Conservation (phyloP, 1,139 yeast species). For the Suhomyces bolitotheri region DNA sequence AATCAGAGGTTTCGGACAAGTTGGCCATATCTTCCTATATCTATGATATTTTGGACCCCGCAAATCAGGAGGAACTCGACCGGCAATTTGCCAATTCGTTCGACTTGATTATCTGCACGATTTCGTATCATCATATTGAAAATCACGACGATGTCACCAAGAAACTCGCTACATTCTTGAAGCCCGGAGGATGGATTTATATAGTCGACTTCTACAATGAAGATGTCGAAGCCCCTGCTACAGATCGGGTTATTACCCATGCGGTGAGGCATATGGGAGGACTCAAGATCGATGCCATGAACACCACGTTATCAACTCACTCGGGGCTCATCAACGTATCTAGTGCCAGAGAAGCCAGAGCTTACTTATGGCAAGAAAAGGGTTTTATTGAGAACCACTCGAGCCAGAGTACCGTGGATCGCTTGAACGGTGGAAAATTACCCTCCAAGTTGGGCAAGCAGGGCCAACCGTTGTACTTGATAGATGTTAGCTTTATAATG, state of each 20-base stretch:
- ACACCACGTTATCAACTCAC: constrained; percentile 22
- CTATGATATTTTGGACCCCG: constrained; percentile 33
- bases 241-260: constrained; percentile 1
- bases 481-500: constrained; percentile 26
- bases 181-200: constrained; percentile 35
- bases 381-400: constrained; percentile 30
- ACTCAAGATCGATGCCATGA: constrained; percentile 26
- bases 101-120: constrained; percentile 39
- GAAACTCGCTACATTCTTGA: constrained; percentile 34
- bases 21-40: constrained; percentile 18
- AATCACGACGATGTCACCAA: constrained; percentile 32
- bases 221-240: constrained; percentile 24
- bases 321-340: constrained; percentile 28
- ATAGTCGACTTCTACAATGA: constrained; percentile 40
- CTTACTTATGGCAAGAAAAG: constrained; percentile 26
- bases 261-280: constrained; percentile 42
- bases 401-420: constrained; percentile 17
- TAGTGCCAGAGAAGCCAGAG: constrained; percentile 24
- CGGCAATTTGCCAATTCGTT: constrained; percentile 22
- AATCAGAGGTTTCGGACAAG: constrained; percentile 3
- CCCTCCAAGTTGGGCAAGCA: constrained; percentile 12
- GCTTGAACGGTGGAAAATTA: constrained; percentile 21
- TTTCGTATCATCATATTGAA: constrained; percentile 44
- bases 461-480: constrained; percentile 19
- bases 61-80: constrained; percentile 16